These are phyloP conservation scores for Scheffersomyces titani DNA, from an alignment of 1,139 yeast species.

Conservation along the genomic window DNA sequence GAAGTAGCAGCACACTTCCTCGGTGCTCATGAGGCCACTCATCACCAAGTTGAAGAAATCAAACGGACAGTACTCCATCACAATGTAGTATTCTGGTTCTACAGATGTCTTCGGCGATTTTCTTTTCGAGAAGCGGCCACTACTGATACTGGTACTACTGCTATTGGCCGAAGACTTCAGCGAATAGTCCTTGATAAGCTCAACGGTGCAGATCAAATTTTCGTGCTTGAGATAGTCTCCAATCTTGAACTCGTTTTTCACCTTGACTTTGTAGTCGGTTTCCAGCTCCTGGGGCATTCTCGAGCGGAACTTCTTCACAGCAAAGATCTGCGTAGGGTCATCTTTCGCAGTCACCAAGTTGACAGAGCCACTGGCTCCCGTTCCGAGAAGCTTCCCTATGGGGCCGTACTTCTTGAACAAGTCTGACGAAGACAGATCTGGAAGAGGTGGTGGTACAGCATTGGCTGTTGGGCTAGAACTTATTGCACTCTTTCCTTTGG, in stretches of 20 bases:
- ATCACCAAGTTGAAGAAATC: slow-evolving; percentile 78
- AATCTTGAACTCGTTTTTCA: slow-evolving; percentile 65
- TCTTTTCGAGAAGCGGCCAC: neutral
- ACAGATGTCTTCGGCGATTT: slow-evolving; percentile 20
- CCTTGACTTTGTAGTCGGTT: slow-evolving; percentile 58
- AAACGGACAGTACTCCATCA: slow-evolving; percentile 75
- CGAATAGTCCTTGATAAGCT: slow-evolving; percentile 51
- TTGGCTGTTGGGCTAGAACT: slow-evolving; percentile 5
- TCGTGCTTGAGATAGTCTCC: slow-evolving; percentile 63
- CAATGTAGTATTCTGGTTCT: slow-evolving; percentile 52
- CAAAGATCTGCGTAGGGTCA: slow-evolving; percentile 53
- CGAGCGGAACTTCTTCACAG: slow-evolving; percentile 68
- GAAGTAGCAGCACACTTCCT: slow-evolving; percentile 67
- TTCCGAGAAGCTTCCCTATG: slow-evolving; percentile 59
- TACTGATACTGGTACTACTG: slow-evolving; percentile 4
- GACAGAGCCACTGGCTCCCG: slow-evolving; percentile 81
- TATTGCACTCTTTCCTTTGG: neutral
- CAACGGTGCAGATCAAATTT: slow-evolving; percentile 65
- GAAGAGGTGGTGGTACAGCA: slow-evolving; percentile 1
- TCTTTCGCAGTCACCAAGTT: slow-evolving; percentile 51
- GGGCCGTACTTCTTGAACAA: slow-evolving; percentile 53
- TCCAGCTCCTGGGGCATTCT: slow-evolving; percentile 54
- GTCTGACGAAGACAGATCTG: slow-evolving; percentile 9
- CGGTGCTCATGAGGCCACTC: slow-evolving; percentile 62
- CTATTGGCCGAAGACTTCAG: neutral